Evolutionary conservation across 2,329 filamentous ascomycete genomes (phyloP).

Genomic region (Aureobasidium uvarum): DNA sequence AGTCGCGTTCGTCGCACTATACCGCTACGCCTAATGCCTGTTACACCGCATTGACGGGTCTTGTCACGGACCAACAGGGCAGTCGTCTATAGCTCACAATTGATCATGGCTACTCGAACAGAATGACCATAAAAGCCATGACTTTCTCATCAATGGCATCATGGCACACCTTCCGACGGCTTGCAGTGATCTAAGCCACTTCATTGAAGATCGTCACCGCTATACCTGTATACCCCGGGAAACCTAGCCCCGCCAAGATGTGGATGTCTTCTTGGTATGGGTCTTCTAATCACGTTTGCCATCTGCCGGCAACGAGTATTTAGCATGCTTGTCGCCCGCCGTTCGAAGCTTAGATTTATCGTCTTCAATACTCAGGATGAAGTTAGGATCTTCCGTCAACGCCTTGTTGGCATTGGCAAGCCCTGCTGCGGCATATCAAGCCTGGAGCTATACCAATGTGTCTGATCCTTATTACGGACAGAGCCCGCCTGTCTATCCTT

Average conservation of each 20-base stretch:
- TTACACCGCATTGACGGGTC: no score
- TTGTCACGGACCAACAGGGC: no score
- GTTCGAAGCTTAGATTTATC: neutral
- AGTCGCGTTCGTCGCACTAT: no score
- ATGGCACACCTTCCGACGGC: neutral
- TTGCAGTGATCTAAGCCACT: neutral
- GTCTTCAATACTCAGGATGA: neutral
- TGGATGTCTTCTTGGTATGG: neutral
- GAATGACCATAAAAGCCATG: neutral
- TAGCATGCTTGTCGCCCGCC: slow-evolving; percentile 2
- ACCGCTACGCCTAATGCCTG: no score
- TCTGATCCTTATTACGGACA: slow-evolving; percentile 34
- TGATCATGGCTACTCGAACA: no score
- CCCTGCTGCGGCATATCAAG: slow-evolving; percentile 17
- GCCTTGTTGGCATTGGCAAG: slow-evolving; percentile 7
- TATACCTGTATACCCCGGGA: neutral
- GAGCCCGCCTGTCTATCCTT: slow-evolving; percentile 36
- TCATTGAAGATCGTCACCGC: neutral
- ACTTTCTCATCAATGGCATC: neutral
- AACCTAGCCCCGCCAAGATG: slow-evolving; percentile 3
- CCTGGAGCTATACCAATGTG: slow-evolving; percentile 27
- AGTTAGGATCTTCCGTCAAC: neutral
- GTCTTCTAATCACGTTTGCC: neutral
- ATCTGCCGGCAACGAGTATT: neutral
- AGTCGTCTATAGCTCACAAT: no score